These are phyloP conservation scores for Cyclocybe cylindracea DNA, from an alignment of 768 basidiomycete species.

Conservation along the genomic window DNA sequence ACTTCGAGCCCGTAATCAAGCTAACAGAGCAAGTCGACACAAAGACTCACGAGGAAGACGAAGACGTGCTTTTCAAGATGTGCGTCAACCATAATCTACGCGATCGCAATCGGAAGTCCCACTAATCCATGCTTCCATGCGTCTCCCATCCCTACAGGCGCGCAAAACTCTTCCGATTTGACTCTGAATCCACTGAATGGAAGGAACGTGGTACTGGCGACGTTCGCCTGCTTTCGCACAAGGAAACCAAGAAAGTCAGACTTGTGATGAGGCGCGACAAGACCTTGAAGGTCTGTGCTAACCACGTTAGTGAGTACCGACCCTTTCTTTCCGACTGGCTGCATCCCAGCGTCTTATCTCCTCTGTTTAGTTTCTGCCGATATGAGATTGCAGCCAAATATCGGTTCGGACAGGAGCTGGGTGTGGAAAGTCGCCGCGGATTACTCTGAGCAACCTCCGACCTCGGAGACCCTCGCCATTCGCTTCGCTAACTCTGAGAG, in stretches of 20 bases:
- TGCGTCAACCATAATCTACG: slow-evolving; percentile 46
- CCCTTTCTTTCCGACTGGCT: slow-evolving; percentile 24
- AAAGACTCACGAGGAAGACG: slow-evolving; percentile 95
- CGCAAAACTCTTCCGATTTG: slow-evolving; percentile 97
- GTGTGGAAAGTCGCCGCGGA: slow-evolving; percentile 98
- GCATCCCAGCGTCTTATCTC: neutral
- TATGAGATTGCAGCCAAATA: slow-evolving; percentile 96
- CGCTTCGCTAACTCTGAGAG: slow-evolving; percentile 97
- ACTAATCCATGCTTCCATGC: slow-evolving; percentile 16
- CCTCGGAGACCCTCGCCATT: slow-evolving; percentile 95
- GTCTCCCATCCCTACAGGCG: slow-evolving; percentile 58
- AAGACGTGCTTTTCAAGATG: slow-evolving; percentile 95
- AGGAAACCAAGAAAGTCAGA: slow-evolving; percentile 86
- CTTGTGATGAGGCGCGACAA: slow-evolving; percentile 99
- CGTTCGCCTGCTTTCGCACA: slow-evolving; percentile 89
- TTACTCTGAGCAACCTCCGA: slow-evolving; percentile 87
- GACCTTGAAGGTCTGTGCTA: slow-evolving; percentile 99
- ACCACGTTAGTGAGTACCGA: slow-evolving; percentile 81
- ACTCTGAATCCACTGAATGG: slow-evolving; percentile 79
- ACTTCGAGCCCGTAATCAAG: slow-evolving; percentile 96
- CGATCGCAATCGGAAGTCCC: slow-evolving; percentile 34
- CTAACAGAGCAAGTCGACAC: slow-evolving; percentile 95
- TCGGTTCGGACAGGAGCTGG: slow-evolving; percentile 99
- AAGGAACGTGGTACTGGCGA: slow-evolving; percentile 98
- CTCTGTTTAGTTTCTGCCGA: slow-evolving; percentile 68